Base-by-base conservation (phyloP, 805 yeast genomes). In the Yamadazyma philogaea region DNA sequence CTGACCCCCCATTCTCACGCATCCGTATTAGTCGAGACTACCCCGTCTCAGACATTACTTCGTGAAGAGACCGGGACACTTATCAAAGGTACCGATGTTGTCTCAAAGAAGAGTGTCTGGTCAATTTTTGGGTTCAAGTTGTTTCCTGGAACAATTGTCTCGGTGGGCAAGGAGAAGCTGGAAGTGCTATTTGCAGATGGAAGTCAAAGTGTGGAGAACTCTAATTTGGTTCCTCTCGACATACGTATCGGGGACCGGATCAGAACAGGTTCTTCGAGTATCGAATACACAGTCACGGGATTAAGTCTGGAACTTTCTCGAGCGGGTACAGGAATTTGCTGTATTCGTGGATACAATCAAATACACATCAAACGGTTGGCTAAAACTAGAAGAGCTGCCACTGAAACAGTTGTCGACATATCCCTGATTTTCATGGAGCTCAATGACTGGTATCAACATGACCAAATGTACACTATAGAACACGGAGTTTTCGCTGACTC, bases 311-410 rank as follows among this genome's bases (percentile, higher is more conserved):
- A 44, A 4, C 41, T 41, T 1, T 26, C 40, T 14, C 32, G 22
- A 15, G 52, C 57, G 6, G 47, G 46, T 7, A 51, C 56, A 14
- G 48, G 49, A 0, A 70, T 82, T 6, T 59, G 68, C 37, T 82
- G 88, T 54, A 66, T 79, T 43, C 63, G 88, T 48, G 89, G 89
- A 0, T 82, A 66, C 52, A 80, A 81, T 53, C 63, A 70, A 0
- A 74, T 79, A 2, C 61, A 63, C 47, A 59, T 70, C 6, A 53
- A 39, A 8, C 21, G 28, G 12, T 20, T 17, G 12, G 26, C 16
- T 3, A 40, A 24, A 26, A 48, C 49, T n/a, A 51, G 48, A 38
- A 20, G 36, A 10, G 28, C 34, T n/a, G 17, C 19, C 18, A 42
- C 33, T 30, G 63, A 55, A 42, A 45, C 42, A 41, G 38, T 43